Conservation (phyloP, 2,329 filamentous ascomycete species). For the Dactylellina parvicollis region DNA sequence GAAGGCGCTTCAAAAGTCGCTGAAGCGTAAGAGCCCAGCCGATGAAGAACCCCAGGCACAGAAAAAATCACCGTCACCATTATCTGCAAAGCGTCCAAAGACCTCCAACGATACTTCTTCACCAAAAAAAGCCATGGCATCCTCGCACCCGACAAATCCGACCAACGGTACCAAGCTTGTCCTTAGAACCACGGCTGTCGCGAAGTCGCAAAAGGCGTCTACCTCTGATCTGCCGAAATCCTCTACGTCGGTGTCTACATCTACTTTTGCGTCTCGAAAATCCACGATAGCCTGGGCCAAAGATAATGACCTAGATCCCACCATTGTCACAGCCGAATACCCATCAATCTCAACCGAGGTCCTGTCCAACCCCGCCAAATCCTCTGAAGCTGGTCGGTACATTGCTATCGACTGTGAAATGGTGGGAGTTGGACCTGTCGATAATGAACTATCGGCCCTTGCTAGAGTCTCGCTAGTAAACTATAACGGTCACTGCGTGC, state of each 20-base stretch:
- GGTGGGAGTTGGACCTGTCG: constrained; percentile 83
- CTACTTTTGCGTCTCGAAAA: constrained; percentile 7
- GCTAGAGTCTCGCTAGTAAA: constrained; percentile 91
- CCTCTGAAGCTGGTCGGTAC: constrained; percentile 83
- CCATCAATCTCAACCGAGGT: background rate
- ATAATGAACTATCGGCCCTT: constrained; percentile 76
- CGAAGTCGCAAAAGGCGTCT: constrained; percentile 33
- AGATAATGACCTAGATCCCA: constrained; percentile 35
- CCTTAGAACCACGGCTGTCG: constrained; percentile 33
- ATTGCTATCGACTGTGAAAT: constrained; percentile 96
- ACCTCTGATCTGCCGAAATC: background rate
- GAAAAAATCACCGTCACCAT: constrained; percentile 7
- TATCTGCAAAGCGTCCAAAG: constrained; percentile 29
- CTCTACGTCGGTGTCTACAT: background rate
- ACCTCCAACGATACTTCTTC: constrained; percentile 1
- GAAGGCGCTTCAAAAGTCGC: constrained; percentile 56
- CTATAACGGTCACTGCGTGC: constrained; percentile 89
- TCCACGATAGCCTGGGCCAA: constrained; percentile 42
- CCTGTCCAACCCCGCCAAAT: constrained; percentile 59
- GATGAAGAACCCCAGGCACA: constrained; percentile 32
- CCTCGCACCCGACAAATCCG: constrained; percentile 2
- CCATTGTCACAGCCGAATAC: constrained; percentile 57
- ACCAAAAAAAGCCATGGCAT: constrained; percentile 12
- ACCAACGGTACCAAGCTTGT: constrained; percentile 29
- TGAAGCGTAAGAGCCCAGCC: constrained; percentile 50